Percentiles rank a stretch among this genome's conserved stretches.
Conservation (phyloP, 176 grass and related monocot genomes). For the Poa annua region DNA sequence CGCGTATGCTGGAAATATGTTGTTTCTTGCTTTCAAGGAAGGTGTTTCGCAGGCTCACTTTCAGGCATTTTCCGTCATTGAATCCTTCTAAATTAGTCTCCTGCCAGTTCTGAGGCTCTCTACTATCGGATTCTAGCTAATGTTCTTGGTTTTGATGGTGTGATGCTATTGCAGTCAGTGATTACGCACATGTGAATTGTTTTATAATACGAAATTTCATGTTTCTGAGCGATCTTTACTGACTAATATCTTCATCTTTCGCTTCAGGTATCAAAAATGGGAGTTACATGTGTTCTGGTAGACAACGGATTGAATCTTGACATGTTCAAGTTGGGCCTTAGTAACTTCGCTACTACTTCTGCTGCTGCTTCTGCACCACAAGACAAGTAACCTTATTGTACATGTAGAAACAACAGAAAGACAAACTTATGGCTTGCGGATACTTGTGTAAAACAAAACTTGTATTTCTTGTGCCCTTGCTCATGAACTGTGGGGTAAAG, state of each 20-base stretch:
- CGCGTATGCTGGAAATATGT: background rate
- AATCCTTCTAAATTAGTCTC: background rate
- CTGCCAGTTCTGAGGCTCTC: background rate
- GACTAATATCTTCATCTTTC: background rate
- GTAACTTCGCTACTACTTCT: conserved; percentile 58
- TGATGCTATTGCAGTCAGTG: background rate
- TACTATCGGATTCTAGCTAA: background rate
- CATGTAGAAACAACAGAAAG: background rate
- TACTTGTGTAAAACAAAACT: background rate
- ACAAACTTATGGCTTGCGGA: background rate
- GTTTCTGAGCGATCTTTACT: background rate
- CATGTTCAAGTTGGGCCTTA: conserved; percentile 81
- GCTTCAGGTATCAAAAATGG: conserved; percentile 84
- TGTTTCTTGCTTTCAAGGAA: background rate
- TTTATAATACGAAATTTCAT: background rate
- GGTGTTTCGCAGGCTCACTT: too few relatives aligned
- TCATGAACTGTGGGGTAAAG: conserved; percentile 20
- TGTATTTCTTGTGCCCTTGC: conserved; percentile 33
- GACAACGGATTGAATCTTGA: conserved; percentile 84
- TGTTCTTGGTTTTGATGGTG: background rate
- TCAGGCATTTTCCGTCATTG: too few relatives aligned
- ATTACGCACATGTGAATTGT: background rate
- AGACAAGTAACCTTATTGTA: conserved; percentile 42
- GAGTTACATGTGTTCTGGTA: conserved; percentile 75
- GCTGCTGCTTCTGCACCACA: conserved; percentile 27